phyloP scores from a whole-genome alignment of 768 basidiomycete species.

The Piloderma croceum region DNA sequence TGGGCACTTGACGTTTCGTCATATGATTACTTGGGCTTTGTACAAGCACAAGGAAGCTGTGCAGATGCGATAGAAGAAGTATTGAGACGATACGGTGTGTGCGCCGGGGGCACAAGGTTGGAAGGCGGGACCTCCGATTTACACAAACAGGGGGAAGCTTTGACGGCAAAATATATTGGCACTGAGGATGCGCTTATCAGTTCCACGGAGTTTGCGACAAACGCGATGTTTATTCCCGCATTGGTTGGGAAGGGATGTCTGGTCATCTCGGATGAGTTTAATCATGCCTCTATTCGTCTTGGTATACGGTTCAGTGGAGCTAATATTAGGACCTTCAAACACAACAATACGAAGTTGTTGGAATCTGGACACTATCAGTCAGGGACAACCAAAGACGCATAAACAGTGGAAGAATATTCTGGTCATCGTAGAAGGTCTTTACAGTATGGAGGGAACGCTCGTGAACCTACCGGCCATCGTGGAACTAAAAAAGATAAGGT shows the following conservation, averaged over 20 bases:
- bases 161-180: conserved; percentile 87
- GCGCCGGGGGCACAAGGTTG: conserved; percentile 68
- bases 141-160: conserved; percentile 72
- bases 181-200: conserved; percentile 85
- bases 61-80: conserved; percentile 89
- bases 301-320: conserved; percentile 88
- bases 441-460: conserved; percentile 98
- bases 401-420: conserved; percentile 99
- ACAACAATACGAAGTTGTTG: conserved; percentile 85
- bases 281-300: conserved; percentile 92
- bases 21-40: conserved; percentile 99
- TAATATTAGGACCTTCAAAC: conserved; percentile 89
- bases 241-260: conserved; percentile 86
- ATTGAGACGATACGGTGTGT: conserved; percentile 79
- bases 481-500: conserved; percentile 90
- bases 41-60: conserved; percentile 86
- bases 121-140: conserved; percentile 86
- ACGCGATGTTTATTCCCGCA: conserved; percentile 89
- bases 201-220: conserved; percentile 97
- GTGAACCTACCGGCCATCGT: conserved; percentile 78
- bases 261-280: conserved; percentile 94
- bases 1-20: conserved; percentile 95
- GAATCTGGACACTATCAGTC: conserved; percentile 90
- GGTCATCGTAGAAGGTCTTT: conserved; percentile 89
- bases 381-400: conserved; percentile 96